Evolutionary conservation across 2,329 filamentous ascomycete species (phyloP).

Genomic region (Colletotrichum sp.): DNA sequence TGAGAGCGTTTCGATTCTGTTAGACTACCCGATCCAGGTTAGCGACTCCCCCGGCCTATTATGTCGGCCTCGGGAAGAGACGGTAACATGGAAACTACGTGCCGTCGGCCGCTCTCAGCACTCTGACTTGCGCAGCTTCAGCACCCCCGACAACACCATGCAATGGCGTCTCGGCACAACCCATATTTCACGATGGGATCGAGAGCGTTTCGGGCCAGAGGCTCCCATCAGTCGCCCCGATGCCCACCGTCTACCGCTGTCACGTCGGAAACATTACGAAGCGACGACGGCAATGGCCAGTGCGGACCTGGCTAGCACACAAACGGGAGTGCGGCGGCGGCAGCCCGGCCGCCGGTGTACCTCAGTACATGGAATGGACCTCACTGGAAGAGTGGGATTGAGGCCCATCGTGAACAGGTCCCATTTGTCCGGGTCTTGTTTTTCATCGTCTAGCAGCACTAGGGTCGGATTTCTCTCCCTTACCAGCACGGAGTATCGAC

Average conservation of each 20-base stretch:
- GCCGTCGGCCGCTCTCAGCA: constrained; percentile 1
- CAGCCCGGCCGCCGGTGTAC: neutral
- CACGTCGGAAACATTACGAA: neutral
- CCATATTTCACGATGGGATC: neutral
- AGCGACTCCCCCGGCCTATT: neutral
- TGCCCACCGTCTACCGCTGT: neutral
- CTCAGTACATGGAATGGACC: neutral
- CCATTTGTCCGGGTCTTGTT: neutral
- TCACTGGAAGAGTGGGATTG: neutral
- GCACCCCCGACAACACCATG: neutral
- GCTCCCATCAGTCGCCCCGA: neutral
- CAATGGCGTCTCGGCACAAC: neutral
- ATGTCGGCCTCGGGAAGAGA: constrained; percentile 4
- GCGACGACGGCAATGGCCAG: neutral
- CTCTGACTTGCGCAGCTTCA: neutral
- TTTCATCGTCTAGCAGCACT: neutral
- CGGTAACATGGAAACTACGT: neutral
- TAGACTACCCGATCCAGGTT: neutral
- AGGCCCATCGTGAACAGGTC: neutral
- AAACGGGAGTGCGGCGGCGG: neutral
- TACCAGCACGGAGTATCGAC: neutral
- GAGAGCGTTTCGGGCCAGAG: neutral
- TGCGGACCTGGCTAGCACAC: neutral
- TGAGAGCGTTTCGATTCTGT: neutral
- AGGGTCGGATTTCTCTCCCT: neutral